Evolutionary conservation across 2,329 filamentous ascomycete species (phyloP).

Genomic region (Ophiobolus disseminans): DNA sequence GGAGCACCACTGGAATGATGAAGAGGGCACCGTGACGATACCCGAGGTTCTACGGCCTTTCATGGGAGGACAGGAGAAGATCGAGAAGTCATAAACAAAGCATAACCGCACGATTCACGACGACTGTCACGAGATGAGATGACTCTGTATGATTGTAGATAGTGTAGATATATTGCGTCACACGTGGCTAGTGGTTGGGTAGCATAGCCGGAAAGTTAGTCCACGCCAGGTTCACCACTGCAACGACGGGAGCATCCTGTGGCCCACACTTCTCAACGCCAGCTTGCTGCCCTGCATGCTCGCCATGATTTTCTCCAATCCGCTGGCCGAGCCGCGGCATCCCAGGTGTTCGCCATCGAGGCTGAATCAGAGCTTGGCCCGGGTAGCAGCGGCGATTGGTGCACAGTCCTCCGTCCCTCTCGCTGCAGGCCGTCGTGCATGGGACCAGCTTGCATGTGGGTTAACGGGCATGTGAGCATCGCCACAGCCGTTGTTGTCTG

Average conservation of each 20-base stretch:
- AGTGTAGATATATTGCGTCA: constrained; percentile 16
- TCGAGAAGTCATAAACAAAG: constrained; percentile 26
- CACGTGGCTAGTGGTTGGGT: constrained; percentile 13
- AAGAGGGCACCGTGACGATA: constrained; percentile 70
- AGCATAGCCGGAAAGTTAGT: constrained; percentile 1
- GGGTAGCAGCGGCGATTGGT: constrained; percentile 41
- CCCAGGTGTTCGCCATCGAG: constrained; percentile 30
- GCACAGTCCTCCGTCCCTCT: constrained; percentile 15
- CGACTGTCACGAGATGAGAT: too few species aligned
- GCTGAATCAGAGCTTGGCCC: constrained; percentile 38
- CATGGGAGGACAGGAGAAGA: constrained; percentile 68
- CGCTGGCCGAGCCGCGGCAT: constrained; percentile 21
- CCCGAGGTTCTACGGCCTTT: constrained; percentile 81
- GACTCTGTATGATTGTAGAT: too few species aligned
- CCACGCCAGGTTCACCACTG: neutral
- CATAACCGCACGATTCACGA: too few species aligned
- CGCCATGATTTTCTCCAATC: constrained; percentile 23
- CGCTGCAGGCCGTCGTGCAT: constrained; percentile 23
- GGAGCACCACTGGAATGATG: constrained; percentile 88
- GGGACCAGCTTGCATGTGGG: constrained; percentile 28
- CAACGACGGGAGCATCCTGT: constrained; percentile 7
- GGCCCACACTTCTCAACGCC: constrained; percentile 14
- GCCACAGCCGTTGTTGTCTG: constrained; percentile 40
- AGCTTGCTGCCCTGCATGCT: constrained; percentile 17
- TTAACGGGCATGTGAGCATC: constrained; percentile 30